phyloP scores from a whole-genome alignment of 768 basidiomycete species.

The Piloderma croceum region DNA sequence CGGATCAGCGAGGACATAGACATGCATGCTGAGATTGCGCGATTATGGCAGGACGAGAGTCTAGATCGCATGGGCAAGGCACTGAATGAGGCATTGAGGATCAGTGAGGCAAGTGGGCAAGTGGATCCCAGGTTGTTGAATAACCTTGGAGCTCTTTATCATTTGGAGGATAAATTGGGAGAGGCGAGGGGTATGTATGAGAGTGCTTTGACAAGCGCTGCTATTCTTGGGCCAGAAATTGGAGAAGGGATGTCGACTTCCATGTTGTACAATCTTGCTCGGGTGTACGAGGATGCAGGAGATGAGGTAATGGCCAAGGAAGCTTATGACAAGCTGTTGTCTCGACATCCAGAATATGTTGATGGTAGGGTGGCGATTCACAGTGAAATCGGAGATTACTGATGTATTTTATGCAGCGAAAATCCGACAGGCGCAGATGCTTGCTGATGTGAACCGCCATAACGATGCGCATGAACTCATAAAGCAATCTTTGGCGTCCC shows the following conservation, averaged over 20 bases:
- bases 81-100: slow-evolving; percentile 65
- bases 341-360: slow-evolving; percentile 92
- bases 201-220: slow-evolving; percentile 58
- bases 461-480: slow-evolving; percentile 84
- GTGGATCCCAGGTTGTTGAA: slow-evolving; percentile 69
- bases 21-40: slow-evolving; percentile 86
- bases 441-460: slow-evolving; percentile 58
- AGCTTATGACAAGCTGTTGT: slow-evolving; percentile 81
- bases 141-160: slow-evolving; percentile 72
- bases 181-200: slow-evolving; percentile 68
- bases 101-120: slow-evolving; percentile 45
- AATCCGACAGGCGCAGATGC: slow-evolving; percentile 83
- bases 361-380: slow-evolving; percentile 92
- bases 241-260: slow-evolving; percentile 75
- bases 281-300: slow-evolving; percentile 84
- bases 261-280: slow-evolving; percentile 85
- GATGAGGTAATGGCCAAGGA: slow-evolving; percentile 70
- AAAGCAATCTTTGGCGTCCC: slow-evolving; percentile 82
- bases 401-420: slow-evolving; percentile 58
- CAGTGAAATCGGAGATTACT: slow-evolving; percentile 6
- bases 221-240: slow-evolving; percentile 37
- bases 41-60: slow-evolving; percentile 81
- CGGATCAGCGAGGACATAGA: slow-evolving; percentile 74
- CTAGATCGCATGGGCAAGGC: slow-evolving; percentile 68
- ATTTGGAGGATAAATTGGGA: slow-evolving; percentile 55